Percentiles rank a stretch among this genome's conserved stretches.
Conservation (phyloP, 257 asterid species). For the Apocynum venetum region DNA sequence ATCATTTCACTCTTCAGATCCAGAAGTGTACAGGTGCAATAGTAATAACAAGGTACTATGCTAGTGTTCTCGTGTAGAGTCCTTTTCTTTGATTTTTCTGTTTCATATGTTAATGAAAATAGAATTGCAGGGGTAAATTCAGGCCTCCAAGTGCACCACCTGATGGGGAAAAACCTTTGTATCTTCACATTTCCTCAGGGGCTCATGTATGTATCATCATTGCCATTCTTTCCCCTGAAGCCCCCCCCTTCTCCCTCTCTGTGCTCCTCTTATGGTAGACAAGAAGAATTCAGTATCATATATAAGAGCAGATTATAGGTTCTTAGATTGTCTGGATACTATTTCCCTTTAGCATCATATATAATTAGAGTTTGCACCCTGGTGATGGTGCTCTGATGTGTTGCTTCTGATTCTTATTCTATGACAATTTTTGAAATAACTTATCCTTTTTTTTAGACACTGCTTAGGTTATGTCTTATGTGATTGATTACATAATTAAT, state of each 20-base stretch:
- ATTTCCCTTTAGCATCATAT: background rate
- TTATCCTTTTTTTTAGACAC: background rate
- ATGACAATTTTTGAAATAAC: background rate
- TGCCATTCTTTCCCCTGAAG: background rate
- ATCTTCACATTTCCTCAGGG: constrained; percentile 95
- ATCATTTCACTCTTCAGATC: constrained; percentile 44
- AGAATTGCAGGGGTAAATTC: constrained; percentile 70
- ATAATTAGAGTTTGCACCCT: background rate
- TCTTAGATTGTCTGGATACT: background rate
- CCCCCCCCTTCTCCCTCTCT: background rate
- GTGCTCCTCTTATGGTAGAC: background rate
- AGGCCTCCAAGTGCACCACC: constrained; percentile 66
- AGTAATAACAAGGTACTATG: constrained; percentile 72
- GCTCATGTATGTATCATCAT: constrained; percentile 59
- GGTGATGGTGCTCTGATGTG: background rate
- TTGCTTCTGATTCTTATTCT: background rate
- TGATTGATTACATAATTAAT: background rate
- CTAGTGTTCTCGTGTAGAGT: constrained; percentile 10
- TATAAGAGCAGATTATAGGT: background rate
- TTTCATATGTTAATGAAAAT: constrained; percentile 16
- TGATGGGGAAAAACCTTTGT: constrained; percentile 85
- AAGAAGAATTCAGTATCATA: background rate
- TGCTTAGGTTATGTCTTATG: background rate
- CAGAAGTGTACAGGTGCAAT: constrained; percentile 87
- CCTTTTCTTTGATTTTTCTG: constrained; percentile 8